Evolutionary conservation across 2,329 filamentous ascomycete species (phyloP), one percentile per base, ranked within the genome.

Genomic region (Phialophora tarda): DNA sequence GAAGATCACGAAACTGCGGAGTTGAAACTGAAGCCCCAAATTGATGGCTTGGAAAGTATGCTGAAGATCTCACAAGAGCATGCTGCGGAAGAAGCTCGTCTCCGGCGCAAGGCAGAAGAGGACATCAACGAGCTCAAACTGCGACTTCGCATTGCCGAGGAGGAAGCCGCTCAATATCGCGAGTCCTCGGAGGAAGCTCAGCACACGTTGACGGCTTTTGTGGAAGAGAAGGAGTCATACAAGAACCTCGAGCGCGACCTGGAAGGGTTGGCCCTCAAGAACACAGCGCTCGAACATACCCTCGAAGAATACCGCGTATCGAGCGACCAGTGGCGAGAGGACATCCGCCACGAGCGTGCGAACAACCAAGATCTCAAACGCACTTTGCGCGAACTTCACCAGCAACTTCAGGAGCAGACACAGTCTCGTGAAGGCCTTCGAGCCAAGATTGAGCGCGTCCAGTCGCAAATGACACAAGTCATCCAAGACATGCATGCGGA

Each of bases 351-450:
- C 34, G 82, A 82, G 55, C 84, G 83, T 70, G 78, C 79, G 51
- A 85, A 87, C 70, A 93, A 91, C 72, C 91, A 90, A 77, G 89
- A 90, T 70, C 82, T 87, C 10, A 84, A 89, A 57, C 50, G 63
- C 24, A 68, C 68, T 10, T 47, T 74, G 24, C 68, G 67, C 26
- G 55, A 66, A 28, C 83, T 97, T 63, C 88, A 89, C 68, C 86
- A 86, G 54, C 93, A 96, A 75, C 86, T 95, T 50, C 89, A 95
- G 74, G 93, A 97, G 79, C 94, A 92, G 74, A 88, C 93, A 74
- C 88, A 90, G 69, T 86, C 96, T 66, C 89, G 93, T 65, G 92
- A 97, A 76, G 88, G 85, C 67, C 93, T 96, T 86, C 89, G 92
- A 71, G 83, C 84, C 76, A 96, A 95, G 78, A 91, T 97, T 74